Conservation (phyloP, 2,329 filamentous ascomycete genomes). For the Colletotrichum australisinense region DNA sequence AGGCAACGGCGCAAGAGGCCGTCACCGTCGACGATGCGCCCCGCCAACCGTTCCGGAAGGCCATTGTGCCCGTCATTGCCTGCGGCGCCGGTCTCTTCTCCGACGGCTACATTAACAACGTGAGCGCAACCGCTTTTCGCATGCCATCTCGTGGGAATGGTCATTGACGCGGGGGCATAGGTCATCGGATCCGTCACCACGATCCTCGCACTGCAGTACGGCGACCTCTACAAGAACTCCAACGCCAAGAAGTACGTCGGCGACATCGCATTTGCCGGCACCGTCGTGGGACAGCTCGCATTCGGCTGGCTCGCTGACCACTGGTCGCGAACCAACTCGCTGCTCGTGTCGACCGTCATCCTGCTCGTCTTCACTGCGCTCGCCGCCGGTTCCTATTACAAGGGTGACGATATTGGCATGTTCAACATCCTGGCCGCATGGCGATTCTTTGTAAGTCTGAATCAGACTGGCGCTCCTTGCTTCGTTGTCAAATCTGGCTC, state of each 20-base stretch:
- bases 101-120: conserved; percentile 92
- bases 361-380: conserved; percentile 88
- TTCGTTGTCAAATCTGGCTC: neutral
- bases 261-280: conserved; percentile 88
- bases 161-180: conserved; percentile 50
- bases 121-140: conserved; percentile 48
- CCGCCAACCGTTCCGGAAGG: conserved; percentile 22
- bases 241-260: conserved; percentile 79
- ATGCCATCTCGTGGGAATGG: neutral
- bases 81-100: conserved; percentile 92
- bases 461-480: neutral
- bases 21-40: neutral
- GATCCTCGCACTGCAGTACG: conserved; percentile 77
- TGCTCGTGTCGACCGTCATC: conserved; percentile 84
- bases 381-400: conserved; percentile 79
- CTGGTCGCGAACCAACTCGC: conserved; percentile 85
- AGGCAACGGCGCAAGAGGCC: neutral
- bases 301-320: conserved; percentile 87
- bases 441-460: conserved; percentile 78
- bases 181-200: conserved; percentile 91
- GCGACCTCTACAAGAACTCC: conserved; percentile 74
- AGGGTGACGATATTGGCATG: conserved; percentile 76
- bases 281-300: conserved; percentile 82
- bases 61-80: conserved; percentile 77
- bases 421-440: conserved; percentile 83